Base-by-base conservation (phyloP, 2,329 filamentous ascomycete genomes). In the Trichoderma sp. region DNA sequence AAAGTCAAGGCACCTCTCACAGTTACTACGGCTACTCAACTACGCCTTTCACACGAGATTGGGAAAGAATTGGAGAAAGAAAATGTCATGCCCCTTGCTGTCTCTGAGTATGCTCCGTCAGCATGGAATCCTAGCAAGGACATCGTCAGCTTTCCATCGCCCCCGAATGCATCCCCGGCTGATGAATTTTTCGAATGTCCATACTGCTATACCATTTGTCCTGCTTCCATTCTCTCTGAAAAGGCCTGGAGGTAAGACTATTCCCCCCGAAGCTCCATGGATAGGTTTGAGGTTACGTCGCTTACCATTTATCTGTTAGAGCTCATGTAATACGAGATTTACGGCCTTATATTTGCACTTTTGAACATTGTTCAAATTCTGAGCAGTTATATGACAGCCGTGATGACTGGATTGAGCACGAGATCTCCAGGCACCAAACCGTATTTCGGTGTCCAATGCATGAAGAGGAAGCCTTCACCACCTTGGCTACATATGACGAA, bases 301-400 rank as follows among this genome's bases (percentile, higher is more conserved):
- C 63, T 68, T 7, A 68, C 26, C n/a, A 24, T 21, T 21, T 7
- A 7, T 15, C 21, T 18, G 6, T 6, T 43, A 71, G 70, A 53
- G 70, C 70, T 6, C 70, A 71, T 58, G 3, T 71, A 7, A 71
- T 71, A 57, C 70, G 53, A 9, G 70, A 71, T 47, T 30, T 71
- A 28, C 53, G 70, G 14, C 70, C 70, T 14, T 71, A 71, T 24
- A 36, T 71, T 0, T 71, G 70, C 8, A 71, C 70, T 3, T 71
- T 39, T 21, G 70, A 68, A 21, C n/a, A 62, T 3, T 71, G 70
- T n/a, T n/a, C 9, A 30, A 56, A 6, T 15, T n/a, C 70, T 9
- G 51, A 51, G 9, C 62, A 71, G n/a, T 15, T 71, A 5, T 71
- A 71, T 15, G 70, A 71, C 18, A 71, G 1, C 24, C 63, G 63